These are phyloP conservation scores for Claviceps sp. DNA, from an alignment of 2,329 filamentous ascomycete genomes.

Conservation along the genomic window DNA sequence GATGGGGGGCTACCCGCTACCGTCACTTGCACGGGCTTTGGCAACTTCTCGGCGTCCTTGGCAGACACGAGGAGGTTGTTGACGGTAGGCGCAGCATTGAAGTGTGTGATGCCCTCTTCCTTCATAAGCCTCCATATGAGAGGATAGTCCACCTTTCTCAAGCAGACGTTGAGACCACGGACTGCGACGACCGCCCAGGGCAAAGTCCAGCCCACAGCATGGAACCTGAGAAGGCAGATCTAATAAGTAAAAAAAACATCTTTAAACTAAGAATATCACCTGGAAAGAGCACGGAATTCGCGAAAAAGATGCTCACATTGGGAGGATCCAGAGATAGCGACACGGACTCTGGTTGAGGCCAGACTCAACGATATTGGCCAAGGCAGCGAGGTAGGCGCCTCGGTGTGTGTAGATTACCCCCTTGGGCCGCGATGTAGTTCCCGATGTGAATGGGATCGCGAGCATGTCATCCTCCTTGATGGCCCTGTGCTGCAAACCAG, in stretches of 20 bases:
- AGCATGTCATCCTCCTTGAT: constrained; percentile 68
- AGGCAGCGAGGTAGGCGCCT: constrained; percentile 68
- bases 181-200: constrained; percentile 90
- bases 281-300: background rate
- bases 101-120: constrained; percentile 80
- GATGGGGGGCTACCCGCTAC: constrained; percentile 88
- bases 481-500: constrained; percentile 55
- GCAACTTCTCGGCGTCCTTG: constrained; percentile 57
- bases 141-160: constrained; percentile 89
- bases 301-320: constrained; percentile 47
- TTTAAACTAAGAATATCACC: too few relatives aligned
- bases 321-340: constrained; percentile 82
- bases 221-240: constrained; percentile 33
- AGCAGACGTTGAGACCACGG: constrained; percentile 85
- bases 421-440: constrained; percentile 83
- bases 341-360: constrained; percentile 65
- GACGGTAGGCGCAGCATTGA: constrained; percentile 90
- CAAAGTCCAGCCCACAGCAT: constrained; percentile 69
- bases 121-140: constrained; percentile 84
- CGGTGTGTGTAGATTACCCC: constrained; percentile 88
- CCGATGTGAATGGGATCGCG: constrained; percentile 85
- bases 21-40: constrained; percentile 65
- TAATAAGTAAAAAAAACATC: background rate
- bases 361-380: constrained; percentile 81
- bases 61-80: constrained; percentile 84